Evolutionary conservation across 208 protist genomes (phyloP).

Genomic region (Leptomonas pyrrhocoris): DNA sequence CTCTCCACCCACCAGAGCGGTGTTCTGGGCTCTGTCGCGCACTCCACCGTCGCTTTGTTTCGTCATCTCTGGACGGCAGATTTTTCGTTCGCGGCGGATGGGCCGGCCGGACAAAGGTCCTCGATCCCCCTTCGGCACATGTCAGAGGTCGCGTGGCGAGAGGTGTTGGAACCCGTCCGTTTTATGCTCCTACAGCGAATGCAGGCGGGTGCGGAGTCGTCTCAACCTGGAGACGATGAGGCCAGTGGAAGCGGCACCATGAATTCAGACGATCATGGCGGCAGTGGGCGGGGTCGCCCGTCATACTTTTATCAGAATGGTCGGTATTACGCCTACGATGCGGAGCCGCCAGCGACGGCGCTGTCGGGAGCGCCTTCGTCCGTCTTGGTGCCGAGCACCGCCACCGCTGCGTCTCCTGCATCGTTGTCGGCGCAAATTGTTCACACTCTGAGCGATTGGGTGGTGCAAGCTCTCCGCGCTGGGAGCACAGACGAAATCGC

Average conservation of each 20-base stretch:
- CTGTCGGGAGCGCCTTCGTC: not conserved
- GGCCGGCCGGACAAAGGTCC: not conserved
- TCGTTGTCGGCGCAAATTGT: not conserved
- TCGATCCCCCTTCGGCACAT: slow-evolving; percentile 1
- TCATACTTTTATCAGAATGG: slow-evolving; percentile 47
- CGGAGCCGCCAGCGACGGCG: slow-evolving; percentile 8
- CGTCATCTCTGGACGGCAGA: not conserved
- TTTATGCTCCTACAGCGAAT: slow-evolving; percentile 9
- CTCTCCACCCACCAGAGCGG: not conserved
- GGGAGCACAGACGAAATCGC: not conserved
- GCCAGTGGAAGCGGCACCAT: no score
- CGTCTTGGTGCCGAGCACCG: not conserved
- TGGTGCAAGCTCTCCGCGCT: not conserved
- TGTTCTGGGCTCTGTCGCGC: not conserved
- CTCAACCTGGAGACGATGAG: no score
- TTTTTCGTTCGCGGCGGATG: not conserved
- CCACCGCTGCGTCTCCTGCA: not conserved
- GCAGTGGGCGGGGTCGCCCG: not conserved
- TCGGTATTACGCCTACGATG: slow-evolving; percentile 36
- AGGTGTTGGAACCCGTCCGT: slow-evolving; percentile 19
- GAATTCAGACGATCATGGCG: not conserved
- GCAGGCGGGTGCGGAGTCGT: slow-evolving; percentile 1
- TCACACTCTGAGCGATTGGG: slow-evolving; percentile 11
- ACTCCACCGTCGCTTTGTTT: not conserved
- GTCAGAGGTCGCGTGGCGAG: slow-evolving; percentile 7